phyloP scores from a whole-genome alignment of 2,329 filamentous ascomycete species.

The Penicillium thymicola region DNA sequence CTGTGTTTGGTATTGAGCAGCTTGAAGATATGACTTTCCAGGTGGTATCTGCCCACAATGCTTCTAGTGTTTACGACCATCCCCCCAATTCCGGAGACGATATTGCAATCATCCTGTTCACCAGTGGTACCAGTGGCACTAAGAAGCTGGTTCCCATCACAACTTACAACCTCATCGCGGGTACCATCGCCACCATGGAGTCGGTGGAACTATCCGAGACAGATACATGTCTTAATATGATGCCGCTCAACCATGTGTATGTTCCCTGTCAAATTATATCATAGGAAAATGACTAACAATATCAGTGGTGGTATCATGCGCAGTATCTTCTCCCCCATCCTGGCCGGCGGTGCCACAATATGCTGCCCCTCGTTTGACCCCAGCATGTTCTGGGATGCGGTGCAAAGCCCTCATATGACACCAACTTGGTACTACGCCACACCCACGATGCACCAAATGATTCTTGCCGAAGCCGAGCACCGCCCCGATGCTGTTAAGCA shows the following conservation, averaged over 20 bases:
- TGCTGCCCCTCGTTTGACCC: conserved; percentile 56
- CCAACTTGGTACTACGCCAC: conserved; percentile 60
- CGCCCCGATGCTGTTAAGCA: conserved; percentile 42
- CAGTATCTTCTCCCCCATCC: conserved; percentile 55
- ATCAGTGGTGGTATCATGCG: conserved; percentile 51
- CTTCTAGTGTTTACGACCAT: conserved; percentile 16
- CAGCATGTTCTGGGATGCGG: conserved; percentile 55
- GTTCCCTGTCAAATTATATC: conserved; percentile 18
- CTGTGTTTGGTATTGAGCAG: conserved; percentile 24
- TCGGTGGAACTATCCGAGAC: conserved; percentile 50
- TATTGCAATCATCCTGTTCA: conserved; percentile 54
- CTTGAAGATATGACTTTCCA: conserved; percentile 38
- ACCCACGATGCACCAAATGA: conserved; percentile 56
- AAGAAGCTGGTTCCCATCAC: conserved; percentile 58
- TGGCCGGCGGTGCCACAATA: conserved; percentile 54
- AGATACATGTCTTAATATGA: conserved; percentile 58
- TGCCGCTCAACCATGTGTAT: conserved; percentile 58
- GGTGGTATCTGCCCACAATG: conserved; percentile 7
- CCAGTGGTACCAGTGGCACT: conserved; percentile 57
- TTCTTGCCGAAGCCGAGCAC: conserved; percentile 47
- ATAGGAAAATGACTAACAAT: background rate
- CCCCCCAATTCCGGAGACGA: conserved; percentile 47
- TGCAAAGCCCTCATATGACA: conserved; percentile 40
- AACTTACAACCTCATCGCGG: conserved; percentile 50
- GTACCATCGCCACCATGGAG: conserved; percentile 52